These are phyloP conservation scores for Candida neerlandica DNA, from an alignment of 1,139 yeast genomes.

Conservation along the genomic window DNA sequence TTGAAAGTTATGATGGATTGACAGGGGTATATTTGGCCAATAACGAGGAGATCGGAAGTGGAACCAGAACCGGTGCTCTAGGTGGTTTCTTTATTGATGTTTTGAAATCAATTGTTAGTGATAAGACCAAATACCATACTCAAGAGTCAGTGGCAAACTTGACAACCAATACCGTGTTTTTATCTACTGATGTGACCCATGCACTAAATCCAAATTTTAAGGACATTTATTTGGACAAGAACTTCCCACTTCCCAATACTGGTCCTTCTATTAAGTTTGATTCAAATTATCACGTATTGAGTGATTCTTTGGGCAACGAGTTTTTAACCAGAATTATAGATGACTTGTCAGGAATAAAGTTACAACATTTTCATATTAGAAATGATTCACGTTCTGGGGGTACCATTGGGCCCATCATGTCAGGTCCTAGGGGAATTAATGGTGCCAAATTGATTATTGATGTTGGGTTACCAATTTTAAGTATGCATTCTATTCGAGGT, in stretches of 20 bases:
- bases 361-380: conserved; percentile 73
- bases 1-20: conserved; percentile 38
- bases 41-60: conserved; percentile 67
- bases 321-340: conserved; percentile 67
- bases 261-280: conserved; percentile 75
- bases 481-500: conserved; percentile 84
- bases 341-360: conserved; percentile 53
- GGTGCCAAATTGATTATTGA: conserved; percentile 77
- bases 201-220: conserved; percentile 64
- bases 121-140: conserved; percentile 12
- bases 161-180: conserved; percentile 55
- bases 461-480: conserved; percentile 73
- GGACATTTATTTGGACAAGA: conserved; percentile 65
- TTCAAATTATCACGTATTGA: conserved; percentile 79
- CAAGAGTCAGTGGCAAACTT: conserved; percentile 21
- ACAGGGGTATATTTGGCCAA: conserved; percentile 56
- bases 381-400: conserved; percentile 78
- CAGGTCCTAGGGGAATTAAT: conserved; percentile 47
- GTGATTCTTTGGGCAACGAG: conserved; percentile 72
- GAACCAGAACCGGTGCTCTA: conserved; percentile 59
- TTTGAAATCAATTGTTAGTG: conserved; percentile 12
- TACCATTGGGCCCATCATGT: conserved; percentile 74
- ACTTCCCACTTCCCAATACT: conserved; percentile 75
- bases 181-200: conserved; percentile 72
- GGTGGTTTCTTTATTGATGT: conserved; percentile 43